These are phyloP conservation scores for Phaeosphaeria sp. DNA, from an alignment of 2,329 filamentous ascomycete species.

Conservation along the genomic window DNA sequence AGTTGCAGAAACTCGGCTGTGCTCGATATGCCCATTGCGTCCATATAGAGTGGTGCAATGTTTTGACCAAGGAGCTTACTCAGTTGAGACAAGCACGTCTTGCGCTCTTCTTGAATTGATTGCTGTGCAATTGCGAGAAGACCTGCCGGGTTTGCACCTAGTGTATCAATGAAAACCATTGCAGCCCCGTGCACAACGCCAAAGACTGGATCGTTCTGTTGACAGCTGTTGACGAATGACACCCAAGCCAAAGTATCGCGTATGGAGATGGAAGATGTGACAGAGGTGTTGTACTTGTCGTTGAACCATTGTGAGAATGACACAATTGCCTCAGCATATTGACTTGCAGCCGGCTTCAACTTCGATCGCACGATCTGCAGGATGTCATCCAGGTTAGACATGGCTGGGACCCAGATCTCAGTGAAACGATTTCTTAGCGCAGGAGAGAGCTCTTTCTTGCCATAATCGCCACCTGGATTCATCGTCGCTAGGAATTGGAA, in stretches of 20 bases:
- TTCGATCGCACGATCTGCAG: slow-evolving; percentile 85
- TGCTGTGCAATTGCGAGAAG: slow-evolving; percentile 75
- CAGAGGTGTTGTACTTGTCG: slow-evolving; percentile 74
- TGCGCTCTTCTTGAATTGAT: slow-evolving; percentile 73
- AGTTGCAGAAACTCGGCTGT: slow-evolving; percentile 65
- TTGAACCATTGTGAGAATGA: slow-evolving; percentile 95
- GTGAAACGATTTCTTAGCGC: slow-evolving; percentile 96
- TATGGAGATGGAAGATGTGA: slow-evolving; percentile 81
- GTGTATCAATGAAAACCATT: slow-evolving; percentile 93
- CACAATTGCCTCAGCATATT: slow-evolving; percentile 74
- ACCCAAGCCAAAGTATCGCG: slow-evolving; percentile 94
- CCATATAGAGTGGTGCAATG: slow-evolving; percentile 69
- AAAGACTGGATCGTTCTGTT: slow-evolving; percentile 56
- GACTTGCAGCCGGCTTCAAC: slow-evolving; percentile 62
- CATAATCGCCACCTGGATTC: slow-evolving; percentile 98
- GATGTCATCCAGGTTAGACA: slow-evolving; percentile 85
- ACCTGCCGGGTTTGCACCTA: slow-evolving; percentile 93
- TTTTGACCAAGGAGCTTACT: slow-evolving; percentile 70
- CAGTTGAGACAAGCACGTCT: slow-evolving; percentile 75
- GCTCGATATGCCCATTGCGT: slow-evolving; percentile 65
- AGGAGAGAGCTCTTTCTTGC: slow-evolving; percentile 95
- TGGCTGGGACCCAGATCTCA: slow-evolving; percentile 94
- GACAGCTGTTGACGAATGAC: slow-evolving; percentile 80
- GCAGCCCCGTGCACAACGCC: slow-evolving; percentile 82
- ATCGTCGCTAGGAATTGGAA: slow-evolving; percentile 99